Base-by-base conservation (phyloP, 306 rosid species). In the Pachyrhizus erosus region DNA sequence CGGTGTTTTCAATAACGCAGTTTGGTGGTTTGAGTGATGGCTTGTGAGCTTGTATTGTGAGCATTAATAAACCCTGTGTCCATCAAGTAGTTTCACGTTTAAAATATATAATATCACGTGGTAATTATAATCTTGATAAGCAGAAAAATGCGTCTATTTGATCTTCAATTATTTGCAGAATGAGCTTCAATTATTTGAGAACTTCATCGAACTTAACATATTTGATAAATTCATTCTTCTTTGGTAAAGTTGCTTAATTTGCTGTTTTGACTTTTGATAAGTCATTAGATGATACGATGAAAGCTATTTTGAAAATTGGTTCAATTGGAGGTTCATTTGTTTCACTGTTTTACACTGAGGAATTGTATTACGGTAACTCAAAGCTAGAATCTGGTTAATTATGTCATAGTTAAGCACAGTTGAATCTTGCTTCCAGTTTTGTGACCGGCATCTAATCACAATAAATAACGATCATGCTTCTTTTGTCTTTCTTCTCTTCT, bases 21-120 rank as follows among this genome's bases (percentile, higher is more conserved):
- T 76, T 48, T 77, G 94, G 89, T 37, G 97, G 97, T 65, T 84
- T 88, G 17, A 94, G 85, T 78, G 94, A 72, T 26, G 91, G 91
- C 18, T 82, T 76, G 65, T 87, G 89, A 75, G 97, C 96, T 92
- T 92, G 94, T 71, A 89, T 54, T 75, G 97, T 90, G 13, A 94
- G 91, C 51, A 91, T 75, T 18, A 90, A 46, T 54, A 92, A 81
- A 54, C 98, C 98, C 97, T 92, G 89, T 64, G 77, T 29, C 75
- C 84, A 86, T 64, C 57, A 18, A 48, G 74, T 64, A 48, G 40
- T 84, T 70, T 21, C 18, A 64, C 39, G 51, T 58, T 21, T 37
- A 74, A 62, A 70, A 62, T 10, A 34, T 48, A 5, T 75, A 52
- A 54, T 5, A 13, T 58, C 26, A 43, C 13, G 48, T 57, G 24